phyloP scores from a whole-genome alignment of 139 green algal species.

The Tetradesmus obliquus region DNA sequence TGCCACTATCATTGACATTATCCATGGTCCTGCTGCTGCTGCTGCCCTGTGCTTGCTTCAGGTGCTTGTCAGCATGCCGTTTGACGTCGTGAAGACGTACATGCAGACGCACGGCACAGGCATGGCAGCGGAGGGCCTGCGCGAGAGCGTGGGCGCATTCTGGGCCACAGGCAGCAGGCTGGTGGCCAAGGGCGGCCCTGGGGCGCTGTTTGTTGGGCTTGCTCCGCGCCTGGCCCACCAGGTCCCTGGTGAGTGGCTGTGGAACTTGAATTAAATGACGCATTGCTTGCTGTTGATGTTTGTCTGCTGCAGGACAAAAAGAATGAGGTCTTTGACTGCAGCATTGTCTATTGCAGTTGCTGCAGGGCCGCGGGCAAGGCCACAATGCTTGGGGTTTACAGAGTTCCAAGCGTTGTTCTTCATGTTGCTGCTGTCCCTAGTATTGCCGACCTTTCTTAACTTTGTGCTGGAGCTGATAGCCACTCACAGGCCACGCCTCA shows the following conservation, averaged over 20 bases:
- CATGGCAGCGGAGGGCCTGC: background rate
- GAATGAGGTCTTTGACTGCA: too few species aligned
- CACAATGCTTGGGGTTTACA: too few species aligned
- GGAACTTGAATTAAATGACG: background rate
- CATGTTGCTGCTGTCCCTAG: too few species aligned
- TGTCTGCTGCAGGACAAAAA: too few species aligned
- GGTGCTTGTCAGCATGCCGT: slow-evolving; percentile 78
- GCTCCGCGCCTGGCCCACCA: slow-evolving; percentile 69
- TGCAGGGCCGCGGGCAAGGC: too few species aligned
- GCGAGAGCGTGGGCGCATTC: background rate
- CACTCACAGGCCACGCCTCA: background rate
- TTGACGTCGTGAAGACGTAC: slow-evolving; percentile 78
- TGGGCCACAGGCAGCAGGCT: slow-evolving; percentile 54
- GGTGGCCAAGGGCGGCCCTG: slow-evolving; percentile 49
- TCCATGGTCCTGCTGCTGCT: too few species aligned
- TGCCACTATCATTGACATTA: too few species aligned
- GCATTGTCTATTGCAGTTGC: too few species aligned
- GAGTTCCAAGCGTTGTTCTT: too few species aligned
- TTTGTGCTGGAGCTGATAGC: background rate
- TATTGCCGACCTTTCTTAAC: too few species aligned
- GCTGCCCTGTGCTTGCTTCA: background rate
- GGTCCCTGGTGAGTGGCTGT: slow-evolving; percentile 48
- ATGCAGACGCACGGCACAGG: slow-evolving; percentile 59
- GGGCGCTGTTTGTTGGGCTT: slow-evolving; percentile 73
- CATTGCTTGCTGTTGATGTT: background rate